phyloP scores from a whole-genome alignment of 768 basidiomycete species.

The Lentinula edodes region DNA sequence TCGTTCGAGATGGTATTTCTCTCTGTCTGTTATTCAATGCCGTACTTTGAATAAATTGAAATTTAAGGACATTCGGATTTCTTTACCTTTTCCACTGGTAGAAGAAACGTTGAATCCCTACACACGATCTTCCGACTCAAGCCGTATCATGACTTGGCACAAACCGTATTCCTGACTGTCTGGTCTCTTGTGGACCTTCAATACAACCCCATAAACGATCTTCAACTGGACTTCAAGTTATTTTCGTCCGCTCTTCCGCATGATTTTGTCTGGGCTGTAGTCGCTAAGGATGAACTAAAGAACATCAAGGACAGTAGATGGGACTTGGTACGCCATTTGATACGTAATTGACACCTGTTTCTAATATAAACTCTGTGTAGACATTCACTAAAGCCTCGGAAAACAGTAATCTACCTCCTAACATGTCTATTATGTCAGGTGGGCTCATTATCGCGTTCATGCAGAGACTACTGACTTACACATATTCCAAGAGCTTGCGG shows the following conservation, averaged over 20 bases:
- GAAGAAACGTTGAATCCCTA: slow-evolving; percentile 68
- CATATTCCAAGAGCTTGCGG: slow-evolving; percentile 62
- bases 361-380: slow-evolving; percentile 29
- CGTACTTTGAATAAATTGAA: slow-evolving; percentile 45
- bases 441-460: slow-evolving; percentile 1
- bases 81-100: slow-evolving; percentile 83
- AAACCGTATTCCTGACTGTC: slow-evolving; percentile 53
- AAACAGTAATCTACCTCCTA: slow-evolving; percentile 50
- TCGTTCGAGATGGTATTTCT: slow-evolving; percentile 24
- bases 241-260: slow-evolving; percentile 38
- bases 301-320: slow-evolving; percentile 68
- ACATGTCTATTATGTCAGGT: slow-evolving; percentile 76
- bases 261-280: slow-evolving; percentile 81
- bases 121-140: slow-evolving; percentile 75
- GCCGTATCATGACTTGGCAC: slow-evolving; percentile 81
- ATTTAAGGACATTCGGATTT: slow-evolving; percentile 51
- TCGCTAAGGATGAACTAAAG: slow-evolving; percentile 73
- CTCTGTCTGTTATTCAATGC: too few relatives aligned
- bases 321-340: slow-evolving; percentile 68
- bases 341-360: not conserved
- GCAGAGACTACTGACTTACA: not conserved
- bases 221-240: slow-evolving; percentile 80
- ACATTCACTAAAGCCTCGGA: slow-evolving; percentile 81
- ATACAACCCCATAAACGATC: slow-evolving; percentile 60
- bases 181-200: slow-evolving; percentile 72